Base-by-base conservation (phyloP, 768 basidiomycete genomes). In the Psilocybe subaeruginosa region DNA sequence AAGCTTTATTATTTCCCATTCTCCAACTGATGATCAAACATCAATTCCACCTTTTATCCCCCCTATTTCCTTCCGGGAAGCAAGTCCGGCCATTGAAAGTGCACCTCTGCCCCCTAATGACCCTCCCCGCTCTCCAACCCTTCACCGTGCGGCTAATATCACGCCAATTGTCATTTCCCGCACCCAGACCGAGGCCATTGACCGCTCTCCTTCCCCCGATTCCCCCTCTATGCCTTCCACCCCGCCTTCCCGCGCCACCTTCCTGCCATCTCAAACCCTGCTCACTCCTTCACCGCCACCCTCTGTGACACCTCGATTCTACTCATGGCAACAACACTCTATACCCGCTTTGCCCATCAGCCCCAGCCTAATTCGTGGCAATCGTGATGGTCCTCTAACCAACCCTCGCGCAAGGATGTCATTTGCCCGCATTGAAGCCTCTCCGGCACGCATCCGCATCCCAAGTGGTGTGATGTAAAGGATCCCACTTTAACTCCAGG, bases 391-490 rank as follows among this genome's bases (percentile, higher is more conserved):
- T n/a, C 87, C 85, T 6, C 79, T 89, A 55, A 81, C 83, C 54
- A 89, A 88, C 68, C 80, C 82, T 47, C 76, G 71, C 54, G 86
- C 86, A 8, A 84, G 87, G 67, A 78, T 83, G 72, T 86, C 87
- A 19, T 81, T 82, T 43, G 73, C 82, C n/a, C 84, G 83, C 61
- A 79, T 89, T 63, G 76, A 77, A 27, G 60, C 75, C 45, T 45
- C 80, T 0, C 77, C 85, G 3, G 70, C 78, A 29, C 75, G 80
- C 59, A 71, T 82, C 59, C 83, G 80, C 54, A 76, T 80, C 41
- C 78, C 80, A 55, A 80, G 80, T 68, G 74, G 77, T 31, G 70
- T 72, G 57, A 70, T 72, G 43, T 77, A 65, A 76, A 58, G 31
- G 56, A 59, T 61, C 43, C 14, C 54, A 45, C 43, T 14, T 35